Conservation (phyloP, 805 yeast species). For the Candida fluviatilis region DNA sequence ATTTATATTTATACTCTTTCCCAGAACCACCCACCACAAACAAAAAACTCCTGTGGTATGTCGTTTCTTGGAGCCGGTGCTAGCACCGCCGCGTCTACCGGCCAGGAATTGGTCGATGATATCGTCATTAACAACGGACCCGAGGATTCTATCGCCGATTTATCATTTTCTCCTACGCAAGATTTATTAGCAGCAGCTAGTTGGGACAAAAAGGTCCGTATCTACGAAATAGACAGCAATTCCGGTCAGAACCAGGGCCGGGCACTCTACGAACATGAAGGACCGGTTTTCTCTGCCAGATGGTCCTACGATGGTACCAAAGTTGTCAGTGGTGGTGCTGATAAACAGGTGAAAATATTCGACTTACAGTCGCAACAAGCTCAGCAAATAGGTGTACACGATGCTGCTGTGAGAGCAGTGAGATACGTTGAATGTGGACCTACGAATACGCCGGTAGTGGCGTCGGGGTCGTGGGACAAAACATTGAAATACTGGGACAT, state of each 20-base stretch:
- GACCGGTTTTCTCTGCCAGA: conserved; percentile 75
- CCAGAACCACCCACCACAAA: conserved; percentile 1
- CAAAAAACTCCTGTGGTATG: too few species aligned
- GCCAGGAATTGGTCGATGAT: conserved; percentile 66
- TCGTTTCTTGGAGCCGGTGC: conserved; percentile 29
- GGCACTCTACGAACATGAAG: conserved; percentile 86
- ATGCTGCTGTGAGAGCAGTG: conserved; percentile 70
- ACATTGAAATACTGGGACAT: conserved; percentile 93
- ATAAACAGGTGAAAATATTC: conserved; percentile 78
- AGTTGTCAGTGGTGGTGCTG: conserved; percentile 58
- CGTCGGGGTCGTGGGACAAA: conserved; percentile 95
- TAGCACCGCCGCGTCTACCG: conserved; percentile 29
- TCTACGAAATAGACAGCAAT: conserved; percentile 75
- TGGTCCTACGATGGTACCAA: conserved; percentile 88
- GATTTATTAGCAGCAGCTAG: conserved; percentile 79
- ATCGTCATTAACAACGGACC: conserved; percentile 73
- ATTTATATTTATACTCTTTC: background rate
- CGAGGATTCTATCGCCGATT: conserved; percentile 83
- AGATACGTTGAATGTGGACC: conserved; percentile 82
- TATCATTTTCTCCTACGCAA: conserved; percentile 82
- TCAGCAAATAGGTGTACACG: conserved; percentile 83
- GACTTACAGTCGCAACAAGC: conserved; percentile 81
- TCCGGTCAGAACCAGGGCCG: conserved; percentile 82
- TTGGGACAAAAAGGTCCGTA: conserved; percentile 94
- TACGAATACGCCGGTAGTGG: conserved; percentile 76